These are phyloP conservation scores for Acidiella bohemica DNA, from an alignment of 495 filamentous ascomycete genomes.

Conservation along the genomic window DNA sequence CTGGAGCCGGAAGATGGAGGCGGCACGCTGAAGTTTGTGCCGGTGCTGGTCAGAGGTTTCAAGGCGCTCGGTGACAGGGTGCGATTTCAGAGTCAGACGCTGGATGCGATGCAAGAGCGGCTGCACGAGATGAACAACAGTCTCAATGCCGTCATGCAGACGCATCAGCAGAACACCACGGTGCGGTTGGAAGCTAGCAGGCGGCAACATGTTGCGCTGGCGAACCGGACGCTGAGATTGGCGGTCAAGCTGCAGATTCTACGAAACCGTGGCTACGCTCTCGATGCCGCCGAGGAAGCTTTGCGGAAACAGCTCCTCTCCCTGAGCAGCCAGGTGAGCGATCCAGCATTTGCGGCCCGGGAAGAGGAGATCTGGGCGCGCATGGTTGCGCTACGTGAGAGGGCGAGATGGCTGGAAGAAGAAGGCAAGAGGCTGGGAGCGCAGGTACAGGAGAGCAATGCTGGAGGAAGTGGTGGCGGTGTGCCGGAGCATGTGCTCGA, in stretches of 20 bases:
- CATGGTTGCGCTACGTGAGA: constrained; percentile 70
- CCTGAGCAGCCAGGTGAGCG: constrained; percentile 62
- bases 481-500: constrained; percentile 67
- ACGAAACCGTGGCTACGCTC: constrained; percentile 80
- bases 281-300: constrained; percentile 83
- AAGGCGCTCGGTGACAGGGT: constrained; percentile 62
- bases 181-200: constrained; percentile 68
- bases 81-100: constrained; percentile 56
- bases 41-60: constrained; percentile 58
- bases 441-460: constrained; percentile 19
- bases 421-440: constrained; percentile 59
- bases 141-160: constrained; percentile 61
- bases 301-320: constrained; percentile 68
- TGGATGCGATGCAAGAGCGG: constrained; percentile 59
- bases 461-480: constrained; percentile 14
- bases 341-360: constrained; percentile 69
- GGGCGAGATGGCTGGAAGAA: constrained; percentile 60
- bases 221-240: constrained; percentile 66
- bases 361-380: constrained; percentile 95
- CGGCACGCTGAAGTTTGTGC: constrained; percentile 33
- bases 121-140: constrained; percentile 84
- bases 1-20: constrained; percentile 59
- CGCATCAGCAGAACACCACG: constrained; percentile 69
- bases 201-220: constrained; percentile 65
- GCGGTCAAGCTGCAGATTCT: constrained; percentile 86